Evolutionary conservation across 179 eudicot genomes (phyloP).

Genomic region (Heliamphora pulchella): DNA sequence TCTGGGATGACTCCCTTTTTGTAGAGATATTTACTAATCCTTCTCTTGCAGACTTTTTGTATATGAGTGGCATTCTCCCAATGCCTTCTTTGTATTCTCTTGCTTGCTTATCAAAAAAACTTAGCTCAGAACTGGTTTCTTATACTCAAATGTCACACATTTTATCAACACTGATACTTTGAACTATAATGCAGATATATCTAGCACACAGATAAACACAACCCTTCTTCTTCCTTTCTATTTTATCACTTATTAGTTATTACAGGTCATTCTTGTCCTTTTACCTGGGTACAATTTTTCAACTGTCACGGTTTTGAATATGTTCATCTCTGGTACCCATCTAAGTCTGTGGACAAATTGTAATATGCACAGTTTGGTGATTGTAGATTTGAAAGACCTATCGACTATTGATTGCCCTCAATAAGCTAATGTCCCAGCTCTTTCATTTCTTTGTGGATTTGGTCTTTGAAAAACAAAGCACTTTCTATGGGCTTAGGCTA

Average conservation of each 20-base stretch:
- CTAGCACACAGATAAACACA: neutral
- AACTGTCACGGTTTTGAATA: no score
- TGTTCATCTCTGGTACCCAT: no score
- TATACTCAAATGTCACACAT: neutral
- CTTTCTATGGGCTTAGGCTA: neutral
- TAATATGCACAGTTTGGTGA: neutral
- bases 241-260: no score
- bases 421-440: neutral
- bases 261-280: no score
- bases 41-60: no score
- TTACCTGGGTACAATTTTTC: no score
- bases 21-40: no score
- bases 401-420: neutral
- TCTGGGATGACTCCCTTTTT: no score
- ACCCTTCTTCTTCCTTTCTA: no score
- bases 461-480: neutral
- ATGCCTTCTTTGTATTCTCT: no score
- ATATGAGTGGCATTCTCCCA: no score
- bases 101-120: no score
- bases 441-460: conserved; percentile 7
- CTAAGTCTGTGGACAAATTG: neutral
- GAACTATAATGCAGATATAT: neutral
- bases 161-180: neutral
- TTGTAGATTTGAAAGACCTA: neutral
- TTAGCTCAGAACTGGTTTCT: neutral